phyloP scores from a whole-genome alignment of 2,329 filamentous ascomycete species.

The Fusarium xylarioides region DNA sequence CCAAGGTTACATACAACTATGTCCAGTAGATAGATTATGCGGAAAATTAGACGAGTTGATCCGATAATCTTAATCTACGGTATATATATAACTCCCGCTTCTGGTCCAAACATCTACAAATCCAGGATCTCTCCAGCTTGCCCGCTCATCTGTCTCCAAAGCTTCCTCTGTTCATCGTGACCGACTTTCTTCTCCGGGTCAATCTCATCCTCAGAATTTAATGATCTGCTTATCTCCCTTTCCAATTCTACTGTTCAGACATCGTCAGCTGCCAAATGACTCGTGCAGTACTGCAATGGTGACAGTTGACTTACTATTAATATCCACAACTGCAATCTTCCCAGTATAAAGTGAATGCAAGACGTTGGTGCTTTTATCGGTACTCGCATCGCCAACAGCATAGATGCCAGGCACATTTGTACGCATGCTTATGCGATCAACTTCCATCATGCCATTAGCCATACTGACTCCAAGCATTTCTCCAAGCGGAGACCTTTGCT shows the following conservation, averaged over 20 bases:
- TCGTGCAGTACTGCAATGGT: fast-evolving
- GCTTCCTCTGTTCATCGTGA: not conserved
- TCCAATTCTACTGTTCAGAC: not conserved
- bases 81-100: too few relatives aligned
- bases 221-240: not conserved
- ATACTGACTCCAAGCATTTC: not conserved
- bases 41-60: not conserved
- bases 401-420: not conserved
- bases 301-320: not conserved
- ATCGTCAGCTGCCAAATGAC: not conserved
- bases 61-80: not conserved
- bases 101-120: not conserved
- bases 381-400: not conserved
- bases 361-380: not conserved
- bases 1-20: too few relatives aligned
- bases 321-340: not conserved
- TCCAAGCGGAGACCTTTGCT: not conserved
- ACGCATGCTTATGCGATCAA: not conserved
- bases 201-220: not conserved
- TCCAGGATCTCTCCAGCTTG: not conserved
- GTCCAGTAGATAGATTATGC: too few relatives aligned
- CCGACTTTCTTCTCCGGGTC: not conserved
- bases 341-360: not conserved
- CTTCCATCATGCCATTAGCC: not conserved
- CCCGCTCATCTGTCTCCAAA: not conserved